A percentile compares a stretch with the other conserved stretches of the same genome.
phyloP scores from a whole-genome alignment of 2,329 filamentous ascomycete species.

The Aurifilum marmelostoma region DNA sequence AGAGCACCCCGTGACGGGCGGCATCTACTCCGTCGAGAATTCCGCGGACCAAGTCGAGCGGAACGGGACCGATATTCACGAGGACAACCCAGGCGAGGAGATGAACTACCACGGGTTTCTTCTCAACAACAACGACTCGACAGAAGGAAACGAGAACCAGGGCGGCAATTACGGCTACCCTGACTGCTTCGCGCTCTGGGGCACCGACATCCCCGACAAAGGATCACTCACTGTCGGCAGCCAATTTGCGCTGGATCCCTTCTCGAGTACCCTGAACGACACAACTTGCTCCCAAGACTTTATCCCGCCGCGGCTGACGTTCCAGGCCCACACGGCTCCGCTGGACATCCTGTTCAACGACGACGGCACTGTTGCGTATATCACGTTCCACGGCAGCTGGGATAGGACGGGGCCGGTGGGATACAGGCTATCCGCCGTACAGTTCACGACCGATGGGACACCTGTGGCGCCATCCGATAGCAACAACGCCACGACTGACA shows the following conservation, averaged over 20 bases:
- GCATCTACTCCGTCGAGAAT: constrained; percentile 66
- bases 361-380: constrained; percentile 61
- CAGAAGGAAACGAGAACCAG: constrained; percentile 33
- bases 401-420: constrained; percentile 35
- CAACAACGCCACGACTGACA: constrained; percentile 51
- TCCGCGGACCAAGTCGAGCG: constrained; percentile 63
- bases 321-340: constrained; percentile 69
- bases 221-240: constrained; percentile 48
- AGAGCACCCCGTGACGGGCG: constrained; percentile 55
- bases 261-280: constrained; percentile 43
- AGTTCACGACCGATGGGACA: constrained; percentile 39
- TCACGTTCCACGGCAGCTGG: constrained; percentile 76
- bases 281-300: constrained; percentile 47
- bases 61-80: constrained; percentile 59
- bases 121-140: constrained; percentile 33
- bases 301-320: constrained; percentile 58
- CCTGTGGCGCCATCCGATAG: constrained; percentile 47
- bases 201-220: constrained; percentile 49
- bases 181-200: constrained; percentile 69
- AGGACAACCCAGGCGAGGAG: constrained; percentile 72
- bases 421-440: constrained; percentile 48
- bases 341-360: constrained; percentile 70
- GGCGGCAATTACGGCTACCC: constrained; percentile 72
- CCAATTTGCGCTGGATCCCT: constrained; percentile 51
- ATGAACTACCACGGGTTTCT: constrained; percentile 70